phyloP scores from a whole-genome alignment of 345 rosid genomes.

The Erysimum cheiranthoides region DNA sequence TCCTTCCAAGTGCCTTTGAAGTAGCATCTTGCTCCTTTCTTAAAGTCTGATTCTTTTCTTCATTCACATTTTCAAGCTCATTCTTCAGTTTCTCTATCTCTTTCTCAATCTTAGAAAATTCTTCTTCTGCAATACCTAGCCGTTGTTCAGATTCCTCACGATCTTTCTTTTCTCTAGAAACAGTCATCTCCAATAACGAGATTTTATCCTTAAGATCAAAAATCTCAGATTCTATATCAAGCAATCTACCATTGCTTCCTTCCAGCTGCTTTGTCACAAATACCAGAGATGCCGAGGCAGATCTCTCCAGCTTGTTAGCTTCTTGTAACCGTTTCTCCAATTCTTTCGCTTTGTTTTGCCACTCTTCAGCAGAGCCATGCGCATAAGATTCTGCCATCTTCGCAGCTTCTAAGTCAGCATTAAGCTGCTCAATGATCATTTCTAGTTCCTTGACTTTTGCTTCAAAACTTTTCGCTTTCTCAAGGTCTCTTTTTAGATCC shows the following conservation, averaged over 20 bases:
- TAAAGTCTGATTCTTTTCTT: constrained; percentile 70
- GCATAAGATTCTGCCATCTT: constrained; percentile 89
- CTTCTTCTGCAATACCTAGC: constrained; percentile 54
- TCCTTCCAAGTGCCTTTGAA: constrained; percentile 68
- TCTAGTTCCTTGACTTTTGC: constrained; percentile 64
- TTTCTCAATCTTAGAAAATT: constrained; percentile 53
- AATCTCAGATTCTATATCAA: constrained; percentile 66
- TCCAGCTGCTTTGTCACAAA: constrained; percentile 78
- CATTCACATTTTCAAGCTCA: constrained; percentile 67
- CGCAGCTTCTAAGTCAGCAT: constrained; percentile 79
- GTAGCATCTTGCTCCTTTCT: constrained; percentile 77
- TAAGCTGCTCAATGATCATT: constrained; percentile 69
- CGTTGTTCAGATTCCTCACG: constrained; percentile 61
- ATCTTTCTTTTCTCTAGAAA: constrained; percentile 59
- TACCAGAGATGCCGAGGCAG: constrained; percentile 77
- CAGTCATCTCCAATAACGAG: constrained; percentile 68
- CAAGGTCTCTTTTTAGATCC: constrained; percentile 64
- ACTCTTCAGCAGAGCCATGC: constrained; percentile 62
- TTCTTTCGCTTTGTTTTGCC: constrained; percentile 58
- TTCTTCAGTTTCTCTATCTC: constrained; percentile 56
- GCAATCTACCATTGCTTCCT: constrained; percentile 66
- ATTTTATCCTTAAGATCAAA: constrained; percentile 67
- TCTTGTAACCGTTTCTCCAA: constrained; percentile 66
- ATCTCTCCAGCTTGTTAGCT: constrained; percentile 70
- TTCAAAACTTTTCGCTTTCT: constrained; percentile 55